A percentile compares a stretch with the other conserved stretches of the same genome.
Conservation (phyloP, 2,329 filamentous ascomycete species). For the Botrytis sinoallii region DNA sequence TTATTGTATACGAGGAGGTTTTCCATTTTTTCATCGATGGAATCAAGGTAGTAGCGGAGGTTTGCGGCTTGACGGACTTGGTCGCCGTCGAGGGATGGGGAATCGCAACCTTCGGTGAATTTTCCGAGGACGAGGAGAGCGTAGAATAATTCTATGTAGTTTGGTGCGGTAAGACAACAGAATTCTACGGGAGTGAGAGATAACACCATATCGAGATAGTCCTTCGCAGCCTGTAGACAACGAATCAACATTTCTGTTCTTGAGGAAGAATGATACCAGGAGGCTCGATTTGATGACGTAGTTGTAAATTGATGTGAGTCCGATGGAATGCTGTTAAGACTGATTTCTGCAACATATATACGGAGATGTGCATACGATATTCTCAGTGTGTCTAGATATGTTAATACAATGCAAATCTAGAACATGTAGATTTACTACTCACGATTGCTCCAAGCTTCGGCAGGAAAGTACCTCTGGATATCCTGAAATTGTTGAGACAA, state of each 20-base stretch:
- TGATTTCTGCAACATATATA: constrained; percentile 32
- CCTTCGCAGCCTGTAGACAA: constrained; percentile 26
- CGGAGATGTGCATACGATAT: constrained; percentile 23
- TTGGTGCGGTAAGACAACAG: constrained; percentile 18
- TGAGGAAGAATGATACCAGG: constrained; percentile 27
- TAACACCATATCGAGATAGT: constrained; percentile 26
- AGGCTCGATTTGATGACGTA: not conserved
- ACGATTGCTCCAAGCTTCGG: constrained; percentile 30
- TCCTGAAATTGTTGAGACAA: constrained; percentile 32
- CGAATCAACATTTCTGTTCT: constrained; percentile 25
- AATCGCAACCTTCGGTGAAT: constrained; percentile 20
- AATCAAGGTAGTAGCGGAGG: constrained; percentile 26
- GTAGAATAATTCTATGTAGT: constrained; percentile 27
- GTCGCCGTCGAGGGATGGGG: constrained; percentile 18
- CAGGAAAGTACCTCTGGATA: constrained; percentile 28
- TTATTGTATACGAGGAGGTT: not conserved
- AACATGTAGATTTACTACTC: not conserved
- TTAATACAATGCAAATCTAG: not conserved
- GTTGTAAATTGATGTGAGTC: constrained; percentile 4
- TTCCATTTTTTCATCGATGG: constrained; percentile 20
- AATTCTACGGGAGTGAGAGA: constrained; percentile 13
- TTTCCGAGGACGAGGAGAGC: constrained; percentile 26
- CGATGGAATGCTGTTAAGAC: constrained; percentile 28
- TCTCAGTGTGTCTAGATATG: not conserved
- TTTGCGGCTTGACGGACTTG: constrained; percentile 22